A percentile compares a stretch with the other conserved stretches of the same genome.
Evolutionary conservation across 208 protist genomes (phyloP).

Genomic region (Trypanosomatidae sp.): DNA sequence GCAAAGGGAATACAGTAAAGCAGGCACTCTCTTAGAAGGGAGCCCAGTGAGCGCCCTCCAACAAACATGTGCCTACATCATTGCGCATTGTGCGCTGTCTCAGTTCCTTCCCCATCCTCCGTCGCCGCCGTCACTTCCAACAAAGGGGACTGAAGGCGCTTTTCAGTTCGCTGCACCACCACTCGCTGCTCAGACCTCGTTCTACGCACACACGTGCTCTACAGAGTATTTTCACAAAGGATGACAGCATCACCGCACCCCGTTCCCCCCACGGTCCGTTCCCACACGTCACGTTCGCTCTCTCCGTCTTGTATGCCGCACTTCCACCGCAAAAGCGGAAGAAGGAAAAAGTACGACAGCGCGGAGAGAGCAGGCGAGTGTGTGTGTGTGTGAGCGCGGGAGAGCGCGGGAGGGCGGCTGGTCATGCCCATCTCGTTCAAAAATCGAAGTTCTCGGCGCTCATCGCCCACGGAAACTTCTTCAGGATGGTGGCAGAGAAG

Average conservation of each 20-base stretch:
- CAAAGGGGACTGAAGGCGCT: not conserved
- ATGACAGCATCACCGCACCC: not conserved
- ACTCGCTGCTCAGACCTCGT: not conserved
- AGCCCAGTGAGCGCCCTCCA: not conserved
- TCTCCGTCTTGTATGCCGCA: not conserved
- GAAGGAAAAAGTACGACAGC: not conserved
- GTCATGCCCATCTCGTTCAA: conserved; percentile 13
- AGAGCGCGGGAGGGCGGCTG: not conserved
- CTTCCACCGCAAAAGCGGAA: not conserved
- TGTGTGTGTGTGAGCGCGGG: not conserved
- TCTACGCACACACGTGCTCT: not conserved
- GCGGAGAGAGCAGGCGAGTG: not conserved
- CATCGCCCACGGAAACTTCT: conserved; percentile 98
- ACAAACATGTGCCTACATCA: not conserved
- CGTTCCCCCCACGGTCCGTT: not conserved
- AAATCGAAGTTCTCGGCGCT: conserved; percentile 80
- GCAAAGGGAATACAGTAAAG: not conserved
- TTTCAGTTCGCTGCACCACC: not conserved
- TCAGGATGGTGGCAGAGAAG: conserved; percentile 96
- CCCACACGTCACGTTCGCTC: not conserved
- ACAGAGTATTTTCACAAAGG: not conserved
- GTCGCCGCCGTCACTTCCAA: not conserved
- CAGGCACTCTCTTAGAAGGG: not conserved
- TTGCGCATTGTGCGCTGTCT: not conserved
- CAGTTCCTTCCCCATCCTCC: not conserved